Evolutionary conservation across 495 filamentous ascomycete species (phyloP), one percentile per base, ranked within the genome.

Genomic region (Letharia lupina): DNA sequence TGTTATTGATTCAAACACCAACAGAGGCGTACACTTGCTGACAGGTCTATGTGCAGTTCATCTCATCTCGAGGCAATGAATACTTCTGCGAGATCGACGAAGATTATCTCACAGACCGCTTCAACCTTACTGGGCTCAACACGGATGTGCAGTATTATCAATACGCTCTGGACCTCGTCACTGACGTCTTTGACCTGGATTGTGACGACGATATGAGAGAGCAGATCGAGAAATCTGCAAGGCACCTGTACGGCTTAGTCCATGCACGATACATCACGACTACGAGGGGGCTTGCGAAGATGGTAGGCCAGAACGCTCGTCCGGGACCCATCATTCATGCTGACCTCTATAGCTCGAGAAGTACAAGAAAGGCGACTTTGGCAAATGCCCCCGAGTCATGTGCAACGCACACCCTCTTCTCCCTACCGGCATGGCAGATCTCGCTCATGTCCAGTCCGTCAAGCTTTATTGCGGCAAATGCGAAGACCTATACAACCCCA

Each of bases 31-130:
- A 56, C 31, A 40, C 31, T 41, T 42, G n/a, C 64, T 66, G 18
- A 65, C 33, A 15, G 7, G 41, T 65, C 12, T 56, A 0, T 28
- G 28, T 23, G 57, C 67, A 96, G 94, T 99, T 99, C 80, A 96
- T 97, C 67, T 96, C 92, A 2, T 96, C 92, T 7, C 86, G 94
- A 28, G 94, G 94, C 67, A 97, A 99, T 78, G 94, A 99, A 75
- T 99, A 99, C 77, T 99, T 97, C 70, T 99, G 94, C 82, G 94
- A 99, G 72, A 97, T 99, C 67, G 94, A 99, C 75, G 94, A 99
- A 75, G 94, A 99, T 68, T 99, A 99, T 74, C 81, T 99, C 23
- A 98, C 93, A 61, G 94, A 99, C 75, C 88, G 94, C 50, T 99
- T 99, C 82, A 99, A 99, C 76, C 81, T 99, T 42, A 99, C 94